A percentile compares a stretch with the other conserved stretches of the same genome.
Conservation (phyloP, 192 early-diverging fungal genomes). For the Coemansia erecta region DNA sequence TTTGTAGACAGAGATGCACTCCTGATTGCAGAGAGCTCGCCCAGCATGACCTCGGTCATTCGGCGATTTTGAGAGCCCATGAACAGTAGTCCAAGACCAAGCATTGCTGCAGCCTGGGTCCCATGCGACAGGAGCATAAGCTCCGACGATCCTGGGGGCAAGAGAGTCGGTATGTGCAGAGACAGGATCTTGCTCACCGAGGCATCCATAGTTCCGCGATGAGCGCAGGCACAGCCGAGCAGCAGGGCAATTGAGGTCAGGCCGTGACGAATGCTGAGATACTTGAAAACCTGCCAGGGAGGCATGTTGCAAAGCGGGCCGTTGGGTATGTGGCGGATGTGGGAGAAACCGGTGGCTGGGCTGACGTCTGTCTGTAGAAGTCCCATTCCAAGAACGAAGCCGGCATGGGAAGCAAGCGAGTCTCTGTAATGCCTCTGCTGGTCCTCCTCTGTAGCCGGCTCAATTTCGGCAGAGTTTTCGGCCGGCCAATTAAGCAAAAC, state of each 20-base stretch:
- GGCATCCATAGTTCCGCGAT: slow-evolving; percentile 63
- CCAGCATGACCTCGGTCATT: slow-evolving; percentile 72
- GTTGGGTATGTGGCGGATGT: slow-evolving; percentile 13
- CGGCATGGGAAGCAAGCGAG: slow-evolving; percentile 66
- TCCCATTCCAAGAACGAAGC: slow-evolving; percentile 79
- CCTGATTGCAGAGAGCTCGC: slow-evolving; percentile 51
- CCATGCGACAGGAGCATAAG: slow-evolving; percentile 61
- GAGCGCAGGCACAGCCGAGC: slow-evolving; percentile 71
- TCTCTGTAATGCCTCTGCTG: slow-evolving; percentile 23
- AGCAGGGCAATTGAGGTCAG: slow-evolving; percentile 71
- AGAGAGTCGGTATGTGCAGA: slow-evolving; percentile 72
- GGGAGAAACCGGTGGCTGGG: too few species aligned
- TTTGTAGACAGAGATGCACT: slow-evolving; percentile 1
- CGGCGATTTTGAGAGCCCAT: slow-evolving; percentile 65
- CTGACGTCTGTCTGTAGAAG: slow-evolving; percentile 26
- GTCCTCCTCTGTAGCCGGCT: slow-evolving; percentile 3
- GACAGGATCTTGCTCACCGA: slow-evolving; percentile 67
- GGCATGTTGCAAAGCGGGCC: slow-evolving; percentile 71
- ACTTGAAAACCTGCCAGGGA: slow-evolving; percentile 60
- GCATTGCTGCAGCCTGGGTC: slow-evolving; percentile 65
- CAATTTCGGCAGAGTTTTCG: slow-evolving; percentile 11
- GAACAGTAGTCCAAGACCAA: slow-evolving; percentile 78
- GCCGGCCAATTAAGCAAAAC: slow-evolving; percentile 68
- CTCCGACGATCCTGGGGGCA: slow-evolving; percentile 59
- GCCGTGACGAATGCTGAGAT: slow-evolving; percentile 67